A percentile compares a stretch with the other conserved stretches of the same genome.
Evolutionary conservation across 148 eudicot species (phyloP).

Genomic region (Drosera capensis): DNA sequence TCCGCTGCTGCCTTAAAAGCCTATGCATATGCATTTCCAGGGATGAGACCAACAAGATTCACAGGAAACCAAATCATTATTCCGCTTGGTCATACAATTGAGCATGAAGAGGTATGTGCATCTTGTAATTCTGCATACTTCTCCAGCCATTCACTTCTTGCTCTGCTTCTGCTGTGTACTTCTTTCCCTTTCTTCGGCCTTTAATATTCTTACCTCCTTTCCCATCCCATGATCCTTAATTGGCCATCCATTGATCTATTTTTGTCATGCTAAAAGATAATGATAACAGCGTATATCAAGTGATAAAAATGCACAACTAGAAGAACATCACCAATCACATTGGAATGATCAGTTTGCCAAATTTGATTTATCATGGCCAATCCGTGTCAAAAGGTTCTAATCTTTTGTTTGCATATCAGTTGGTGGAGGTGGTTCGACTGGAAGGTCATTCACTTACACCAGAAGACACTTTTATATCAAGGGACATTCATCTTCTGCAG

Average conservation of each 20-base stretch:
- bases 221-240: too few species aligned
- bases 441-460: slow-evolving; percentile 79
- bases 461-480: slow-evolving; percentile 62
- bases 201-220: too few species aligned
- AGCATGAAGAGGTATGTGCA: slow-evolving; percentile 83
- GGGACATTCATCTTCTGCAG: slow-evolving; percentile 85
- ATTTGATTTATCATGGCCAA: not conserved
- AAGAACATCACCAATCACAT: too few species aligned
- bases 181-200: too few species aligned
- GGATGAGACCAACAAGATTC: slow-evolving; percentile 60
- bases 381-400: not conserved
- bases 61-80: slow-evolving; percentile 83
- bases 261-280: too few species aligned
- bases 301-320: too few species aligned
- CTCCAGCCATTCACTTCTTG: too few species aligned
- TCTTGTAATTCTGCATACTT: too few species aligned
- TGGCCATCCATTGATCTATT: too few species aligned
- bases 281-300: too few species aligned
- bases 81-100: slow-evolving; percentile 90
- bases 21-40: slow-evolving; percentile 44
- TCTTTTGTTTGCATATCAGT: slow-evolving; percentile 16
- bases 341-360: not conserved
- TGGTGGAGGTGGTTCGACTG: slow-evolving; percentile 83
- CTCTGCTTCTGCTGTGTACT: too few species aligned
- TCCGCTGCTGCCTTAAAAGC: slow-evolving; percentile 59